Conservation (phyloP, 108 stramenopile genomes). For the Nitzschia palea region DNA sequence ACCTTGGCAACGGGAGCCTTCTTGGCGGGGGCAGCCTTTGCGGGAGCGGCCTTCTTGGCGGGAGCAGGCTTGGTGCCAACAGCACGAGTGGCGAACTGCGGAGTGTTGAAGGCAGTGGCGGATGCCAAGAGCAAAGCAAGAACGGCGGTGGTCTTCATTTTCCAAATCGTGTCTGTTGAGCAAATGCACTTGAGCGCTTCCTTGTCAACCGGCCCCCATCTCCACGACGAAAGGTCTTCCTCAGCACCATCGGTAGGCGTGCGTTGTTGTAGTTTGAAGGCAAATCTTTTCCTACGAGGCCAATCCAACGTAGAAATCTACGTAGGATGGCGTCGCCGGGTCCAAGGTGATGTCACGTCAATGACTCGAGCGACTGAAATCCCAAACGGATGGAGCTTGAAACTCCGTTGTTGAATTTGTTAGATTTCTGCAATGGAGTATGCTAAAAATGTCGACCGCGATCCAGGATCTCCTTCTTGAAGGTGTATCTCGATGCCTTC, state of each 20-base stretch:
- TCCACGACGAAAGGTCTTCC: neutral
- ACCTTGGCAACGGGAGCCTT: constrained; percentile 10
- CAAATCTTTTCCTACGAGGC: neutral
- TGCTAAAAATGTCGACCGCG: neutral
- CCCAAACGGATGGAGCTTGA: neutral
- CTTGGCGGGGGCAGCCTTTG: constrained; percentile 16
- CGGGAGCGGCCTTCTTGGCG: constrained; percentile 6
- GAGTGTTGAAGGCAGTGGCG: constrained; percentile 42
- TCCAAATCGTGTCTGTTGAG: constrained; percentile 3
- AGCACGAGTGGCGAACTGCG: constrained; percentile 52
- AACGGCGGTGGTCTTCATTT: constrained; percentile 41
- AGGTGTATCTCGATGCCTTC: neutral
- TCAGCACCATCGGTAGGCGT: neutral
- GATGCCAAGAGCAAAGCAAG: constrained; percentile 41
- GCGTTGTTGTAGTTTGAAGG: constrained; percentile 8
- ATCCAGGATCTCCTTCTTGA: constrained; percentile 1
- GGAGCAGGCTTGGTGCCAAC: constrained; percentile 30
- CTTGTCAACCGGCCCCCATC: neutral
- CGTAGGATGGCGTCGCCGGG: no score
- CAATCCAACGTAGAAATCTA: no score
- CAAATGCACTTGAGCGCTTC: no score
- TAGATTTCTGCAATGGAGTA: neutral
- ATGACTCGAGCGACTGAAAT: neutral
- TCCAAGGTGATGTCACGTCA: neutral
- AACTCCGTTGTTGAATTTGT: neutral